These are phyloP conservation scores for Hypomontagnella monticulosa DNA, from an alignment of 495 filamentous ascomycete genomes.

Conservation along the genomic window DNA sequence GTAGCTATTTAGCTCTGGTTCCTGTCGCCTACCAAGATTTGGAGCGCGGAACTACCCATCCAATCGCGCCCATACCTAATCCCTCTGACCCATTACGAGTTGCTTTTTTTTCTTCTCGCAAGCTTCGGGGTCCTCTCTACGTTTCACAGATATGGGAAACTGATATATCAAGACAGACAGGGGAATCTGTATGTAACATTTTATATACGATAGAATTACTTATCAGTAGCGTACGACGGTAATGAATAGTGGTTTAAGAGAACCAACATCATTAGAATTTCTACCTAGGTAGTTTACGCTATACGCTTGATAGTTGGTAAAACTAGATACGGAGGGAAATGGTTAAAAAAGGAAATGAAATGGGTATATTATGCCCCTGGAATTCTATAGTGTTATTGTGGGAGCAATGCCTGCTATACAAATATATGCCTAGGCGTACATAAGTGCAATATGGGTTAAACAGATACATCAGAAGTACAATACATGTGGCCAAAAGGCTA, in stretches of 20 bases:
- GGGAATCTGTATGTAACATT: conserved; percentile 25
- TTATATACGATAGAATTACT: background rate
- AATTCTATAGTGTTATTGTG: too few species aligned
- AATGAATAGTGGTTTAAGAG: conserved; percentile 16
- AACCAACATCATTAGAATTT: conserved; percentile 1
- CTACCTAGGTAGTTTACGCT: background rate
- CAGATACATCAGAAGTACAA: background rate
- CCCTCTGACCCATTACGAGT: conserved; percentile 21
- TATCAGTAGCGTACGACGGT: background rate
- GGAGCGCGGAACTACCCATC: conserved; percentile 34
- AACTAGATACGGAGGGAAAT: background rate
- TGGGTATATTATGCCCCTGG: background rate
- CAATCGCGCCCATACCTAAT: conserved; percentile 10
- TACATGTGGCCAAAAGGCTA: conserved; percentile 3
- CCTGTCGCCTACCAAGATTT: conserved; percentile 11
- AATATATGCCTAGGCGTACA: conserved; percentile 3
- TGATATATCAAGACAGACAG: conserved; percentile 25
- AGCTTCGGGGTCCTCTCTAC: conserved; percentile 27
- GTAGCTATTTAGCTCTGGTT: conserved; percentile 10
- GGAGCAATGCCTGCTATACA: too few species aligned
- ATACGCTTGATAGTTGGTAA: background rate
- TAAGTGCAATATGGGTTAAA: background rate
- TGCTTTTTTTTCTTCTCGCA: conserved; percentile 20
- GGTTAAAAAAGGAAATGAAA: background rate
- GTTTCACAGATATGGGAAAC: conserved; percentile 16